These are phyloP conservation scores for Centrapalus pauciflorus DNA, from an alignment of 129 eudicot species.

Conservation along the genomic window DNA sequence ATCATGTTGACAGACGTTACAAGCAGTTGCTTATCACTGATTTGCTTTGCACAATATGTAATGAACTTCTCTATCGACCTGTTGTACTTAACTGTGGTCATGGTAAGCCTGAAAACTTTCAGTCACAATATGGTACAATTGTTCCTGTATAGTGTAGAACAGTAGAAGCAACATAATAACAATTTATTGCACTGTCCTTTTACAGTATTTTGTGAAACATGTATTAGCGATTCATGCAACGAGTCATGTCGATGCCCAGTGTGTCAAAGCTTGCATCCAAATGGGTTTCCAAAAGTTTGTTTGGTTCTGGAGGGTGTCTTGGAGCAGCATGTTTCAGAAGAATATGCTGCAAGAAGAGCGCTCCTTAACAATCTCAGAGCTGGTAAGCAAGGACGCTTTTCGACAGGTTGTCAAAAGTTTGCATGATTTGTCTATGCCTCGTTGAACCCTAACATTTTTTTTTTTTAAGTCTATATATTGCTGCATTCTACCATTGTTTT, in stretches of 20 bases:
- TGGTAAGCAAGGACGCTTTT: constrained; percentile 16
- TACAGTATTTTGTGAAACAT: constrained; percentile 57
- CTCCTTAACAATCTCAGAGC: neutral
- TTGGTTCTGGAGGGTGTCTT: constrained; percentile 47
- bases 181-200: neutral
- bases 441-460: neutral
- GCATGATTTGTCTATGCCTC: neutral
- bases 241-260: constrained; percentile 38
- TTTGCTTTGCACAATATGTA: constrained; percentile 45
- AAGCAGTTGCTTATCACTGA: constrained; percentile 29
- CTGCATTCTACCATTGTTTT: neutral
- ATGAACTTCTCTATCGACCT: constrained; percentile 45
- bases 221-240: constrained; percentile 28
- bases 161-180: neutral
- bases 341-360: constrained; percentile 40
- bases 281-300: constrained; percentile 54
- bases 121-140: neutral
- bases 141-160: too few species aligned
- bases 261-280: constrained; percentile 52
- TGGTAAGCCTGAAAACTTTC: constrained; percentile 26
- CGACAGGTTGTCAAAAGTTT: constrained; percentile 21
- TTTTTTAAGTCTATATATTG: neutral
- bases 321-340: constrained; percentile 45
- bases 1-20: constrained; percentile 12
- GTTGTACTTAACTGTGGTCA: constrained; percentile 73